Base-by-base conservation (phyloP, 2,329 filamentous ascomycete genomes). In the Hypoxylon sp. region DNA sequence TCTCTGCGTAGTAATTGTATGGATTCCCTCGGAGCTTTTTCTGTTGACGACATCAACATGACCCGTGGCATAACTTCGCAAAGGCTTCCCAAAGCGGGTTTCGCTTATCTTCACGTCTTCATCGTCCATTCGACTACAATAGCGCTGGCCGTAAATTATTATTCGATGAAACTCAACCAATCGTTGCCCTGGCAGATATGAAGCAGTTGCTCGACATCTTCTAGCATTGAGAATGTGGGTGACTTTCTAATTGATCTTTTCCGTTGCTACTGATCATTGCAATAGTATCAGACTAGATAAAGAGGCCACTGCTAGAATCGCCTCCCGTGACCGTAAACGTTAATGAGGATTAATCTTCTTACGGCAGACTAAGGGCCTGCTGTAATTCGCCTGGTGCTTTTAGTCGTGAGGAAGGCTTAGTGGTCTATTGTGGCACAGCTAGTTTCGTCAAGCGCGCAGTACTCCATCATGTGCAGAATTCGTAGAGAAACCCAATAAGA, bases 391-490 rank as follows among this genome's bases (percentile, higher is more conserved):
- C 21, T 45, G 12, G 45, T 52, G 39, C 21, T 19, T 32, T 47
- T 25, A 21, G 48, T 34, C 39, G 29, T 9, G n/a, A 48, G 56
- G 6, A 29, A 53, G 27, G 46, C 45, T 34, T 11, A 23, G 23
- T 16, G 37, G 46, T 46, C 58, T 46, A 11, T 53, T 51, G 48
- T 61, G 63, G 66, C 59, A 58, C 63, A 37, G 47, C 41, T 11
- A 39, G 63, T 63, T 65, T 65, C 56, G 52, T 46, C 46, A 63
- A 55, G 64, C 61, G 58, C 53, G 58, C 46, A 61, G 19, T 50
- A 53, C 55, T 43, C 41, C 37, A 47, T 50, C 23, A 23, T 23
- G 4, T 39, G 27, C 37, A 27, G 11, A 27, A 21, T 25, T 37
- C 46, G 46, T n/a, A 16, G 21, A n/a, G 46, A 41, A 46, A n/a